Base-by-base conservation (phyloP, 805 yeast species). In the Metschnikowia dekortorum region DNA sequence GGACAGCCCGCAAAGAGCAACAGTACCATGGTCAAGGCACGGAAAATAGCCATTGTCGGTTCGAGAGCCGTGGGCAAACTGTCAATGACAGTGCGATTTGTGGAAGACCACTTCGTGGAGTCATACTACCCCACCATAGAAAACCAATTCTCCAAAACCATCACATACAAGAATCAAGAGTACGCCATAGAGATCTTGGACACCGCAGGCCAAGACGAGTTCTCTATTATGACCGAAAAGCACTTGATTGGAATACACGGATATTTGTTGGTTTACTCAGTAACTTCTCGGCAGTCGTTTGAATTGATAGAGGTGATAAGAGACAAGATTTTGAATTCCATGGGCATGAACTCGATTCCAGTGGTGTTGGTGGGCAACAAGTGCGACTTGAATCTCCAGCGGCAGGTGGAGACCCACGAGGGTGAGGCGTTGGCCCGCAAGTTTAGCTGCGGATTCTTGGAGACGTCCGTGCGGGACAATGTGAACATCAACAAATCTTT, bases 151-250 rank as follows among this genome's bases (percentile, higher is more conserved):
- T 76, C 83, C 62, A 89, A 87, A 64, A 75, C 77, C 34, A 76
- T 89, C 61, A 76, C 75, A 51, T 81, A 85, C 65, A 80, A 85
- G 53, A 86, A 85, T 53, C 85, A 83, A 58, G 87, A 85, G 48
- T 90, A 86, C 64, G 83, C 84, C 47, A 81, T 91, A 28, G 96
- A 89, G 65, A 87, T 90, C 48, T 72, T 89, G 53, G 97, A 90
- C 63, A 90, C 97, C 0, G 96, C 96, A 0, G 97, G 97, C 7
- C 95, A 89, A 71, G 96, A 89, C 67, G 96, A 89, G 71, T 87
- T 84, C 64, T 80, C 89, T 44, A 81, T 87, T 55, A 79, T 90
- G 68, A 87, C 83, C 60, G 89, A 87, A 66, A 86, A 87, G 58
- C 84, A 87, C 49, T 70, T 88, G 44, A 84, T 86, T 43, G 94